Evolutionary conservation across 225 moss, liverwort and hornwort genomes (phyloP), one percentile per base, ranked within the genome.

Genomic region (Marchantia polymorpha): DNA sequence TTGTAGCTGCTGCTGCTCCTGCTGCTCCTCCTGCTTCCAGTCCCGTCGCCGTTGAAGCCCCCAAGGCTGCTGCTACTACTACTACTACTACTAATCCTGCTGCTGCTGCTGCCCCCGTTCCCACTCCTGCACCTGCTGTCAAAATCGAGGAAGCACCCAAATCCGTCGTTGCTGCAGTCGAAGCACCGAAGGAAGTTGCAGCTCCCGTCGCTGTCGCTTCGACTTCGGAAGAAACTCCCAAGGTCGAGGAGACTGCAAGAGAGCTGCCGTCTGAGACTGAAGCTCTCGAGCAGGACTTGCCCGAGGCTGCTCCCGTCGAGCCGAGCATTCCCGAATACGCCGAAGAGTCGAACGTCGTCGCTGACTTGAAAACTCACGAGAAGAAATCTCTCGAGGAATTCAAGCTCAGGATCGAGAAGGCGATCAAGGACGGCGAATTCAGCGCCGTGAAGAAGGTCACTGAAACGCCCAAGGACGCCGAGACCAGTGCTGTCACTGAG

Each of bases 311-410:
- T 26, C 79, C 75, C 17, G 69, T 75, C 12, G 80, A 84, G 23
- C 75, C 83, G 14, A 83, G 65, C 75, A 68, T 79, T 63, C 79
- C 78, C 5, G 59, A 73, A 2, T 89, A 86, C 88, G 86, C 86
- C 79, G 86, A 86, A 51, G 88, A 89, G 82, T 86, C 81, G 15
- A 81, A 89, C 82, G 54, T 80, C 10, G 79, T 85, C 8, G 55
- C 76, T 22, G 88, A 89, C 25, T 80, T 89, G 77, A 89, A 89
- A 79, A 82, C 75, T 0, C 6, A 75, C 20, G 86, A 89, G 74
- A 86, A 83, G 66, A 86, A 82, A 48, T 83, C 88, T 5, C 77
- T 89, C 7, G 79, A 82, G 61, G 88, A 88, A 39, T 88, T 88
- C 72, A 88, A 84, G 60, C 60, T 79, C 22, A 86, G 84, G 86